Evolutionary conservation across 768 basidiomycete genomes (phyloP), one percentile per base, ranked within the genome.

Genomic region (Mycena indigotica): DNA sequence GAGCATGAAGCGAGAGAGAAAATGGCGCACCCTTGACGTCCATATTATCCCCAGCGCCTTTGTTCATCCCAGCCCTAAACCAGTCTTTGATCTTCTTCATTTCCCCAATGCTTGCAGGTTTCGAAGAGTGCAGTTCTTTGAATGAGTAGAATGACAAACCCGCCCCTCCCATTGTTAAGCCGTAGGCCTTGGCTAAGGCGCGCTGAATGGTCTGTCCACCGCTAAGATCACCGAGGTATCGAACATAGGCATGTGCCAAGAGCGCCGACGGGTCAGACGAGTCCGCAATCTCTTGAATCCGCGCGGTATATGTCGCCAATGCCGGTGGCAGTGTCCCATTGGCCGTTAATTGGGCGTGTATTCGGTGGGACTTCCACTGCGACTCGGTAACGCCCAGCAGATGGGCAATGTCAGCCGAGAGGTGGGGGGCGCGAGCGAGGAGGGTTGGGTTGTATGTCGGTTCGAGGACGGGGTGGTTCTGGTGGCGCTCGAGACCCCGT

Each of bases 231-330:
- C 89, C 91, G 28, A 92, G 80, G 70, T 92, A 92, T 29, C 89
- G 81, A n/a, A 91, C 87, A 66, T 92, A 92, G 1, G 90, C 79
- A 69, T 93, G 91, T 0, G 90, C 86, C 5, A 93, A 78, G 6
- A 93, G 80, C 5, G 77, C 71, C 0, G 80, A 72, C 12, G 78
- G 84, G 65, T 80, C 81, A 6, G 63, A 57, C 25, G 77, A 73
- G 51, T 74, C 72, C 10, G 78, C 68, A 39, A 88, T 73, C n/a
- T 73, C 64, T 10, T 74, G 66, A 41, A 93, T 75, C 48, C 86
- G 84, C 5, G 70, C 61, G 57, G 83, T 69, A 70, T 89, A 93
- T 3, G 69, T 71, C 2, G 70, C 56, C 6, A 92, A 72, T 5
- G 81, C 73, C 3, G 73, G 65, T 2, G 86, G 87, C 13, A 48